Percentiles rank a stretch among this genome's conserved stretches.
These are phyloP conservation scores for Alloteropsis semialata DNA, from an alignment of 176 grass and related monocot genomes.

Conservation along the genomic window DNA sequence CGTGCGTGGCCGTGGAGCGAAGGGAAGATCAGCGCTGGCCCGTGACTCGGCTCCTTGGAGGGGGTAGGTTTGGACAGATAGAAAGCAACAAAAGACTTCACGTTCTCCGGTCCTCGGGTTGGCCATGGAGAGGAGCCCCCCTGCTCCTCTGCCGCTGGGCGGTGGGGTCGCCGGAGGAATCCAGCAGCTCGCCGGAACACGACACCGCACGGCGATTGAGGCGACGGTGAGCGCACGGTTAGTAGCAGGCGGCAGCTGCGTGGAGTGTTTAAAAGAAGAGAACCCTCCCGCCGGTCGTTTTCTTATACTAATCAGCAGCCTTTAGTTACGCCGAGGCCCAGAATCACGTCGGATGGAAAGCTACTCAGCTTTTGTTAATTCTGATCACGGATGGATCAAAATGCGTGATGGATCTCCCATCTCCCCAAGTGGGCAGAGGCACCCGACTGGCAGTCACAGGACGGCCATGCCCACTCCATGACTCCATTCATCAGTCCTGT, in stretches of 20 bases:
- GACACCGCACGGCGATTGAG: slow-evolving; percentile 39
- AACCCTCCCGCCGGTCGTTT: slow-evolving; percentile 9
- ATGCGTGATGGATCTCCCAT: not conserved
- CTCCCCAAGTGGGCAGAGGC: not conserved
- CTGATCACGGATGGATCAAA: too few species aligned
- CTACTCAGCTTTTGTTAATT: not conserved
- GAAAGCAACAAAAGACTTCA: slow-evolving; percentile 72
- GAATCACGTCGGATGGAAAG: slow-evolving; percentile 3
- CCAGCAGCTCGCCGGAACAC: slow-evolving; percentile 36
- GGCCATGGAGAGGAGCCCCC: not conserved
- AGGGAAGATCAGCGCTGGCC: not conserved
- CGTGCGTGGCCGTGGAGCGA: not conserved
- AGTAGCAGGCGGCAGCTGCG: not conserved
- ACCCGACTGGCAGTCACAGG: not conserved
- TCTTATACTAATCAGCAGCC: not conserved
- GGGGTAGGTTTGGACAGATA: slow-evolving; percentile 50
- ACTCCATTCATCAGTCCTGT: not conserved
- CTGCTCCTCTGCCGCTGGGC: not conserved
- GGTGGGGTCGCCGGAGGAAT: slow-evolving; percentile 34
- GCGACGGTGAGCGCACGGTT: not conserved
- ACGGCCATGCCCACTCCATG: too few species aligned
- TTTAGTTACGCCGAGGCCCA: not conserved
- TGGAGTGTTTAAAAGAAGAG: not conserved
- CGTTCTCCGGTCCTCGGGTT: slow-evolving; percentile 43
- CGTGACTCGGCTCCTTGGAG: slow-evolving; percentile 25